Conservation (phyloP, 495 filamentous ascomycete genomes). For the Endocarpon pusillum region DNA sequence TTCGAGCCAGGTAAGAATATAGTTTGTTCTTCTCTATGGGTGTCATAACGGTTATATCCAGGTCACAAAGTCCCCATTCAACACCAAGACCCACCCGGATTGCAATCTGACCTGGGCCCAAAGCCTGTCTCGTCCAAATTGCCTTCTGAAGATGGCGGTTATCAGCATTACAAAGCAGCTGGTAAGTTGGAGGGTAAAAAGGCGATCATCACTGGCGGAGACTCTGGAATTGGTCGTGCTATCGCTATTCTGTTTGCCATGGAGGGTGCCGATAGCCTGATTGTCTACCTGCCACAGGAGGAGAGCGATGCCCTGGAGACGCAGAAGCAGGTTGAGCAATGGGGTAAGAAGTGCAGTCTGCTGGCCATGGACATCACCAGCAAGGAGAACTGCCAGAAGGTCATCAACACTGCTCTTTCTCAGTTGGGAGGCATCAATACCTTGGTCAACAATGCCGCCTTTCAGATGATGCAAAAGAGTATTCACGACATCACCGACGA, state of each 20-base stretch:
- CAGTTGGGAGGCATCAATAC: conserved; percentile 40
- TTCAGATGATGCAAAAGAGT: conserved; percentile 9
- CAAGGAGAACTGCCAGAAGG: conserved; percentile 48
- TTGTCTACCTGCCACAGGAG: conserved; percentile 60
- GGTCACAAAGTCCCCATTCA: conserved; percentile 55
- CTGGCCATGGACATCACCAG: conserved; percentile 43
- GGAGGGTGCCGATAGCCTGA: conserved; percentile 63
- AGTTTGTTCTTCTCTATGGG: too few relatives aligned
- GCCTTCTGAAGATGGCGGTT: conserved; percentile 51
- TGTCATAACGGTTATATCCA: too few relatives aligned
- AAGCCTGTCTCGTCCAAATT: conserved; percentile 47
- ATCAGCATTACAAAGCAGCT: conserved; percentile 60
- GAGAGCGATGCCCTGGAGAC: conserved; percentile 64
- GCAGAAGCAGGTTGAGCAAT: conserved; percentile 44
- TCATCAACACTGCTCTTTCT: conserved; percentile 46
- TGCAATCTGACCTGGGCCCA: conserved; percentile 44
- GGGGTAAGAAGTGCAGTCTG: conserved; percentile 44
- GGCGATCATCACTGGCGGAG: conserved; percentile 69
- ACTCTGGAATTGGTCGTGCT: conserved; percentile 67
- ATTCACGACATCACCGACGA: conserved; percentile 54
- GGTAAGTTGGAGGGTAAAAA: conserved; percentile 60
- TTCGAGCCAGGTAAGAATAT: too few relatives aligned
- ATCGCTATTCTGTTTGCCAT: conserved; percentile 65
- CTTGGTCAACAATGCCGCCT: conserved; percentile 5
- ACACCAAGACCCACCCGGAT: conserved; percentile 48